These are phyloP conservation scores for Xylariaceae sp. DNA, from an alignment of 2,329 filamentous ascomycete species.

Conservation along the genomic window DNA sequence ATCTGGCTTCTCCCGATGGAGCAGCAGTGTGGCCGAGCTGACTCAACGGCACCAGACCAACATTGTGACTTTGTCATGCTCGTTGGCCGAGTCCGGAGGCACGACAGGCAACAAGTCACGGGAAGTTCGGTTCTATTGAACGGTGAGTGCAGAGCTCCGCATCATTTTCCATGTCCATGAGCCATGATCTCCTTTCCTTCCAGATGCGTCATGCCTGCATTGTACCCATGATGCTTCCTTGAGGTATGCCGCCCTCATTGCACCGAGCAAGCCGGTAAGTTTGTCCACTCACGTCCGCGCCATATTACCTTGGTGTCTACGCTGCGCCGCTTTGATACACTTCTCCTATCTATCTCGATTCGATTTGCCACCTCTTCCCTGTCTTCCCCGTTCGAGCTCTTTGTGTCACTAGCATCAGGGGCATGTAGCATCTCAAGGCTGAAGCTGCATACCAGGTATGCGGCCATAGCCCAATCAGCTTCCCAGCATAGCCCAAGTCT, in stretches of 20 bases:
- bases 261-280: too few relatives aligned
- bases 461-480: conserved; percentile 2
- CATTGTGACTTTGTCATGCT: neutral
- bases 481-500: neutral
- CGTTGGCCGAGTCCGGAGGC: neutral
- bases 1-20: neutral
- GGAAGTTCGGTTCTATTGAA: neutral
- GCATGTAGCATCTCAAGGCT: neutral
- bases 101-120: neutral
- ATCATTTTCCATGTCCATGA: too few relatives aligned
- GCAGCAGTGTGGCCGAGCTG: neutral
- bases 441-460: conserved; percentile 4
- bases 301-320: too few relatives aligned
- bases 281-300: too few relatives aligned
- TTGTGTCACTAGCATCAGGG: neutral
- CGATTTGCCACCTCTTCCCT: too few relatives aligned
- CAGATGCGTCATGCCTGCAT: too few relatives aligned
- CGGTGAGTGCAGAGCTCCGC: too few relatives aligned
- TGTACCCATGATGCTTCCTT: too few relatives aligned
- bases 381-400: neutral
- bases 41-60: neutral
- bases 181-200: too few relatives aligned
- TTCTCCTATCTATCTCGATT: too few relatives aligned
- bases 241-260: too few relatives aligned
- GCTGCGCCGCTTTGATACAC: neutral